A percentile compares a stretch with the other conserved stretches of the same genome.
Conservation (phyloP, 305 asterid species). For the Rubia tinctorum region DNA sequence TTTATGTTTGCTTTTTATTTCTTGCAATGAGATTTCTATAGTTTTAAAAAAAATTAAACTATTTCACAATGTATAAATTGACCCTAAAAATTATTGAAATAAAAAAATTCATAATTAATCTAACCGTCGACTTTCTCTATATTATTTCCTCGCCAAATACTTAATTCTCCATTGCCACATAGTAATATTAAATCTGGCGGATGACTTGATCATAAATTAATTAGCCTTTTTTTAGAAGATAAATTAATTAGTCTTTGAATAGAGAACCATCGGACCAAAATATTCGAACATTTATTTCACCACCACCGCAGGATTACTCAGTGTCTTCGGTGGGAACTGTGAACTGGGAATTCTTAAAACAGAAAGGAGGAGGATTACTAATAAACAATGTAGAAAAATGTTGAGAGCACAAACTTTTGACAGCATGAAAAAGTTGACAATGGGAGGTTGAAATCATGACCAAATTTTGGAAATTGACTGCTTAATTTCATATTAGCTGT, state of each 20-base stretch:
- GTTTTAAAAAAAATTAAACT: no score
- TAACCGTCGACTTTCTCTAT: no score
- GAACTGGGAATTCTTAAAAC: neutral
- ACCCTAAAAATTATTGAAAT: no score
- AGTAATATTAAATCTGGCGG: no score
- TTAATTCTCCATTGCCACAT: no score
- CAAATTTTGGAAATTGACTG: neutral
- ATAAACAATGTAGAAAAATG: neutral
- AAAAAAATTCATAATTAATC: no score
- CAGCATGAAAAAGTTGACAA: constrained; percentile 13
- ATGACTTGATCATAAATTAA: neutral
- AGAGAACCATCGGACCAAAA: constrained; percentile 7
- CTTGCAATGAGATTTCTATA: no score
- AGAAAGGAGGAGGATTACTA: neutral
- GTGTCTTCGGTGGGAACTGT: neutral
- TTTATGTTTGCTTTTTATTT: no score
- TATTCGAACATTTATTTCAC: constrained; percentile 1
- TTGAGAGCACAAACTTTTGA: neutral
- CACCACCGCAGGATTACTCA: constrained; percentile 11
- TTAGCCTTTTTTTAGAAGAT: neutral
- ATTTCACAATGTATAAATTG: no score
- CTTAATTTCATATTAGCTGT: neutral
- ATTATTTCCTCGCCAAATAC: no score
- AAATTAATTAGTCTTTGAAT: neutral
- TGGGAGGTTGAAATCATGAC: neutral